Evolutionary conservation across 371 early-diverging fungal genomes (phyloP), one percentile per base, ranked within the genome.

Genomic region (Cokeromyces recurvatus): DNA sequence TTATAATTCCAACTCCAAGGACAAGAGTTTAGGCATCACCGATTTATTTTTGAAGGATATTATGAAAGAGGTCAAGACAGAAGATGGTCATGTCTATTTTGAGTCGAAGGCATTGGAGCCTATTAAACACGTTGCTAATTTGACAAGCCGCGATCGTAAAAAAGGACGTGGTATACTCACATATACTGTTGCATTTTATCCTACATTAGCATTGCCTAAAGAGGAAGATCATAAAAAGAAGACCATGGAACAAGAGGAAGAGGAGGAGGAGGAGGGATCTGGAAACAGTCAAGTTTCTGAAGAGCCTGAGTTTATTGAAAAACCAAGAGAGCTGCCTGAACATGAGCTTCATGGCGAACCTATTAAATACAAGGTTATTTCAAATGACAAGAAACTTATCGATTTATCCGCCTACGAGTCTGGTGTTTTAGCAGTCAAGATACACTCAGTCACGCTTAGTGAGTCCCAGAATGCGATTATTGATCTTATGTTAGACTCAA

Each of bases 181-280:
- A 38, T 89, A 82, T 53, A 65, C 62, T n/a, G 83, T 84, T 2
- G 71, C 82, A 20, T 90, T 90, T 65, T 65, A 73, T 51, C 90
- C 90, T 1, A 72, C 74, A 1, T 66, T 90, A 56, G 82, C 74
- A 43, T 57, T 85, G 46, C 81, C 82, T 25, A 40, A 68, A 34
- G 44, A 59, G 17, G 45, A 68, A 31, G 43, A 59, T 16, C 37
- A 47, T 36, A 46, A 31, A 36, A 65, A 39, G 41, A 62, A 31
- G 40, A 58, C 35, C n/a, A 5, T 29, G 11, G 5, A 5, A 5
- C 5, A 25, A 23, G 51, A 48, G 15, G 29, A 55, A 38, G n/a
- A 15, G 9, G 34, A 25, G 38, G 43, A 48, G 16, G 48, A 51
- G 9, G 42, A 40, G 14, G 36, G 47, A 7, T 34, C 39, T 3